Evolutionary conservation across 495 filamentous ascomycete genomes (phyloP), one percentile per base, ranked within the genome.

Genomic region (Beverwykella pulmonaria): DNA sequence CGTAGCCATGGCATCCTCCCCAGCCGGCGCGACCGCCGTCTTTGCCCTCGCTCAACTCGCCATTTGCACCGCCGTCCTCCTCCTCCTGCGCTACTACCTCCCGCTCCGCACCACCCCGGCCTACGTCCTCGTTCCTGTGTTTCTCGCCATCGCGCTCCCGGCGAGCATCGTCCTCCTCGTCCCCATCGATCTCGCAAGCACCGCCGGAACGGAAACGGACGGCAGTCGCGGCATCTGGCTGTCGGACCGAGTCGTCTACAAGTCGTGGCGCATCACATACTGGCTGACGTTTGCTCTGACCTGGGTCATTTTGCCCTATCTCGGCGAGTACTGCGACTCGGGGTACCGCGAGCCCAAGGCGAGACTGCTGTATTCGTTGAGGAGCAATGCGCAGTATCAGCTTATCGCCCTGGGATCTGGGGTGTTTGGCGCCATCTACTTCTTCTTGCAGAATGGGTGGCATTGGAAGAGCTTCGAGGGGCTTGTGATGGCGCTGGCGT

Each of bases 221-320:
- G 84, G 82, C 4, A 83, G 86, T 23, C 86, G 86, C 66, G 87
- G 87, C 26, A 86, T 88, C 54, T 87, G 85, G 84, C 75, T 87
- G 19, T 87, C 91, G 8, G 82, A 88, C 61, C 79, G 84, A 29
- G 81, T 90, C 34, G 78, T 96, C 47, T 81, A 92, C 67, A 89
- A 97, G 5, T 87, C 86, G 67, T 98, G 94, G 94, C 83, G 93
- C 59, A 90, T 98, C 54, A 87, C 89, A 32, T 98, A 98, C 79
- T 98, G 94, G 94, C 80, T 98, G 48, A 97, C 93, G 25, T 98
- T 98, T 74, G 85, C 86, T 52, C 81, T 98, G 71, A 98, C 94
- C 36, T 98, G 94, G 92, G 86, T 91, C 62, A 93, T 98, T 69
- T 86, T 98, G 20, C 94, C 94, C 4, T 84, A 97, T 23, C 87